phyloP scores from a whole-genome alignment of 169 alveolate species.

The Eimeria falciformis region DNA sequence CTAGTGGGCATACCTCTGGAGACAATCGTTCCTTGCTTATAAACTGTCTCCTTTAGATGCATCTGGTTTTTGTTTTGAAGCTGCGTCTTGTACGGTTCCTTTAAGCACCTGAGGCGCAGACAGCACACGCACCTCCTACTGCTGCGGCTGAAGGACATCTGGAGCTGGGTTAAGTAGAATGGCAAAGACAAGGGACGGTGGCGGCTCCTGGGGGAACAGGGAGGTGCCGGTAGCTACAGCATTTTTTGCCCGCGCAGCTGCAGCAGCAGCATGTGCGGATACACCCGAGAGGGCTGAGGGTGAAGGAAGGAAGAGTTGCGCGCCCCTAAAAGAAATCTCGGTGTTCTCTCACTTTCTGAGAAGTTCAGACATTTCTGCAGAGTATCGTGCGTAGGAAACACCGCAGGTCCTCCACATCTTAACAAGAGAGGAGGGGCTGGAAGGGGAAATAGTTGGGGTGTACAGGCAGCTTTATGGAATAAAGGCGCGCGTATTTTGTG shows the following conservation, averaged over 20 bases:
- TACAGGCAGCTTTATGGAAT: neutral
- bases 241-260: neutral
- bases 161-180: neutral
- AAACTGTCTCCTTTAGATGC: slow-evolving; percentile 70
- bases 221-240: neutral
- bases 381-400: slow-evolving; percentile 63
- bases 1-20: slow-evolving; percentile 51
- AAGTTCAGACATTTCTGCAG: slow-evolving; percentile 76
- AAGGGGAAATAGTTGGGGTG: neutral
- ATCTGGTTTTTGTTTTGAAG: slow-evolving; percentile 69
- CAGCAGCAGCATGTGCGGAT: slow-evolving; percentile 15
- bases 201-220: too few species aligned
- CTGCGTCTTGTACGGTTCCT: slow-evolving; percentile 76
- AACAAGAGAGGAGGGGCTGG: neutral
- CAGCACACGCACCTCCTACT: neutral
- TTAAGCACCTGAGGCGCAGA: slow-evolving; percentile 65
- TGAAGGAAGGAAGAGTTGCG: too few species aligned
- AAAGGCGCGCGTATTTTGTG: too few species aligned
- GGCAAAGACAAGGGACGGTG: too few species aligned
- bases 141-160: neutral
- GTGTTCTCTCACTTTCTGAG: slow-evolving; percentile 71
- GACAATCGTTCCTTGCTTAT: slow-evolving; percentile 70
- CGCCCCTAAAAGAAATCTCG: too few species aligned
- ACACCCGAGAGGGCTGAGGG: too few species aligned
- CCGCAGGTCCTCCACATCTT: slow-evolving; percentile 71